Evolutionary conservation across 2,329 filamentous ascomycete species (phyloP).

Genomic region (Fusarium robinianum): DNA sequence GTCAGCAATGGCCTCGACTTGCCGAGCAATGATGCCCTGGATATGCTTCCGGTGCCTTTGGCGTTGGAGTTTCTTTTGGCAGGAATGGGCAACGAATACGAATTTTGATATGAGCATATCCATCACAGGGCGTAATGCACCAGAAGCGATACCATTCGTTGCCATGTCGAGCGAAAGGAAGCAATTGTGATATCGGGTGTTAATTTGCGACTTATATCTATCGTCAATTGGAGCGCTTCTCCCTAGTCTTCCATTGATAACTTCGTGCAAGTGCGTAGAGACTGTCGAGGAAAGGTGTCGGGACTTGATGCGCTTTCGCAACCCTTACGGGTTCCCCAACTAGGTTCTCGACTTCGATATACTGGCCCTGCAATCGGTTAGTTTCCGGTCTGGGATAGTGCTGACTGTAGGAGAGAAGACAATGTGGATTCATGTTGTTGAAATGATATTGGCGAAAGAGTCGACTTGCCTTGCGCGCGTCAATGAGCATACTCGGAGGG

Average conservation of each 20-base stretch:
- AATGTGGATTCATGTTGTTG: no score
- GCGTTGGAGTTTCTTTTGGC: constrained; percentile 41
- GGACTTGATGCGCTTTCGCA: constrained; percentile 23
- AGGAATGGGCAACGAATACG: constrained; percentile 36
- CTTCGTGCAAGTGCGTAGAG: constrained; percentile 28
- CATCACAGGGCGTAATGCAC: no score
- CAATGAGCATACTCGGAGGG: constrained; percentile 32
- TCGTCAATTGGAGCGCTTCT: constrained; percentile 6
- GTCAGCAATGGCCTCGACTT: constrained; percentile 17
- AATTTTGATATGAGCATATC: constrained; percentile 19
- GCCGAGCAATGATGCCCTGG: constrained; percentile 12
- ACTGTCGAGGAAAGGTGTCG: constrained; percentile 22
- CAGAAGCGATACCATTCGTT: no score
- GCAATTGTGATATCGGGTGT: background rate
- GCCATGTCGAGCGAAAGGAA: no score
- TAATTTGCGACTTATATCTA: background rate
- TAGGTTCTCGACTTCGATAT: constrained; percentile 34
- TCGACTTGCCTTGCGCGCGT: constrained; percentile 29
- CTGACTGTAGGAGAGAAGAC: constrained; percentile 9
- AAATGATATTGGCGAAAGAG: no score
- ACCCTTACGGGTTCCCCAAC: constrained; percentile 33
- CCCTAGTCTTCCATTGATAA: constrained; percentile 32
- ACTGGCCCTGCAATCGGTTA: no score
- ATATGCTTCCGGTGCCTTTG: constrained; percentile 37
- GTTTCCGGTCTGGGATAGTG: no score